Conservation (phyloP, 495 filamentous ascomycete genomes). For the Penicillium ucsense region DNA sequence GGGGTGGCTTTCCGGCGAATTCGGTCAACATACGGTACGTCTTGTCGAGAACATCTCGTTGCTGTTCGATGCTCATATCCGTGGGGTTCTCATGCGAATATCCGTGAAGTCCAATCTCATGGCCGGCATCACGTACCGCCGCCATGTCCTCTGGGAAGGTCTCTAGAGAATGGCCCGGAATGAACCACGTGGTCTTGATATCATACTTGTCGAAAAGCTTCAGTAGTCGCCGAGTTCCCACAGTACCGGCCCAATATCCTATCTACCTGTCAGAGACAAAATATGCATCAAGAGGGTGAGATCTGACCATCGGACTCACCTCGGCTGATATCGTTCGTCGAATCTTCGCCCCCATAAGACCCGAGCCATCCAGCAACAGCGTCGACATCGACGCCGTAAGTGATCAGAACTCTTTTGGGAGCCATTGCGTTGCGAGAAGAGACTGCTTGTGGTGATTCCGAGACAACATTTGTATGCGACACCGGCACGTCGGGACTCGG, state of each 20-base stretch:
- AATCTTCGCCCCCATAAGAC: constrained; percentile 59
- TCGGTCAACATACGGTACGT: constrained; percentile 62
- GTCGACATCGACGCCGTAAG: constrained; percentile 53
- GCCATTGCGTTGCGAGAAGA: constrained; percentile 7
- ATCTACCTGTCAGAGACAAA: constrained; percentile 4
- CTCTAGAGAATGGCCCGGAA: constrained; percentile 69
- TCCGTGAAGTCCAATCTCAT: constrained; percentile 68
- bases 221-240: constrained; percentile 59
- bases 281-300: background rate
- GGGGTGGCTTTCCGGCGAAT: constrained; percentile 64
- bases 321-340: constrained; percentile 54
- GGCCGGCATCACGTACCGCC: constrained; percentile 61
- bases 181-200: constrained; percentile 78
- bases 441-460: background rate
- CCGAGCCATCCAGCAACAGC: constrained; percentile 66
- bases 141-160: constrained; percentile 69
- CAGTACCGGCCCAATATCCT: constrained; percentile 63
- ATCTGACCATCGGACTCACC: constrained; percentile 19
- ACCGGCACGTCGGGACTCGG: too few relatives aligned
- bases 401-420: constrained; percentile 45
- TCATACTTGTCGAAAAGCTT: constrained; percentile 69
- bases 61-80: constrained; percentile 68
- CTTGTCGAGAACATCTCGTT: constrained; percentile 67
- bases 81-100: constrained; percentile 70
- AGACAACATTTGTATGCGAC: background rate